Percentiles rank a stretch among this genome's conserved stretches.
phyloP scores from a whole-genome alignment of 306 rosid genomes.

The Rosa persica region DNA sequence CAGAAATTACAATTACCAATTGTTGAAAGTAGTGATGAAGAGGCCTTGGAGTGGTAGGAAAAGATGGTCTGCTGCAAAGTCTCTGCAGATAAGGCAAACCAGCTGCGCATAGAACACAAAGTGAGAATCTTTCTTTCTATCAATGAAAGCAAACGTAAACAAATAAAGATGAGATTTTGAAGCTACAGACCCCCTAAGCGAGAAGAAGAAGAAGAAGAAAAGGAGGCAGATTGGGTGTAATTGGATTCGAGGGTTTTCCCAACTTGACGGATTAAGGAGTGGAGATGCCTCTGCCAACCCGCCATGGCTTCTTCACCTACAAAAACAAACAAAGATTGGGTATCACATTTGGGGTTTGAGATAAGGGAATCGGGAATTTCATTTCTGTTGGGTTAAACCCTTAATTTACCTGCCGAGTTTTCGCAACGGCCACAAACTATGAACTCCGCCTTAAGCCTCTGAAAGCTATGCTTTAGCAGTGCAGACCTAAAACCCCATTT shows the following conservation, averaged over 20 bases:
- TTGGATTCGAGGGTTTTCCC: too few relatives aligned
- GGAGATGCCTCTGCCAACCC: slow-evolving; percentile 75
- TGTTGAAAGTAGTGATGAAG: slow-evolving; percentile 50
- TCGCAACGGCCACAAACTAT: too few relatives aligned
- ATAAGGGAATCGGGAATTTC: neutral
- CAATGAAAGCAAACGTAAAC: neutral
- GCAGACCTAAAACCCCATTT: neutral
- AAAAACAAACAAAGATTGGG: neutral
- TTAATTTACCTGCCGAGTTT: neutral
- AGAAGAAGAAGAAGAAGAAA: slow-evolving; percentile 42
- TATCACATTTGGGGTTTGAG: neutral
- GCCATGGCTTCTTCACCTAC: slow-evolving; percentile 46
- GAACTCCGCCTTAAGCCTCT: neutral
- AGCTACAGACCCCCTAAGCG: slow-evolving; percentile 46
- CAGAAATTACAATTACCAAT: slow-evolving; percentile 38
- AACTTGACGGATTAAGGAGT: slow-evolving; percentile 49
- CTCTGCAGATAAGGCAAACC: slow-evolving; percentile 40
- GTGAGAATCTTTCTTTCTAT: neutral
- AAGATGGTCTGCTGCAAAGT: too few relatives aligned
- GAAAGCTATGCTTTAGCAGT: neutral
- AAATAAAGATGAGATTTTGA: neutral
- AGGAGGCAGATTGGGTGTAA: slow-evolving; percentile 37
- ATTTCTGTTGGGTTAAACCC: slow-evolving; percentile 2
- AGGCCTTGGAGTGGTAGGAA: slow-evolving; percentile 54
- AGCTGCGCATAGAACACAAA: slow-evolving; percentile 37